Conservation (phyloP, 345 rosid genomes). For the Aurinia saxatilis region DNA sequence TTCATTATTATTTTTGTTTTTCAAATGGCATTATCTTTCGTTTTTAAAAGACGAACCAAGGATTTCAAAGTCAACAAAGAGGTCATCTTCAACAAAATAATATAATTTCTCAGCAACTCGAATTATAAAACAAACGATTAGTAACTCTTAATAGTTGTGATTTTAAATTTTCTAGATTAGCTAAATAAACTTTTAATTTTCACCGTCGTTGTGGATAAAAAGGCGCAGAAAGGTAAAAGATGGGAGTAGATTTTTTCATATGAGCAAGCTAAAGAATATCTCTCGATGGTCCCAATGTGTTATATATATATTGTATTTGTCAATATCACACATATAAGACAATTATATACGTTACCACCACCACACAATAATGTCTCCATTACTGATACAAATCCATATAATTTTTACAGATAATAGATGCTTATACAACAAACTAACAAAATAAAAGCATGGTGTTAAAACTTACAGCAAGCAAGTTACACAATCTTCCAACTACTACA, state of each 20-base stretch:
- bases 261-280: not conserved
- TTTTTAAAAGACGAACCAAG: not conserved
- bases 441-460: not conserved
- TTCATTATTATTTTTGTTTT: not conserved
- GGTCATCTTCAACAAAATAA: not conserved
- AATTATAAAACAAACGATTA: not conserved
- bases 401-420: too few relatives aligned
- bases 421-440: not conserved
- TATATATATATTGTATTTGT: conserved; percentile 10
- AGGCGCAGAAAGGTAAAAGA: not conserved
- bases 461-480: not conserved
- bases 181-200: too few relatives aligned
- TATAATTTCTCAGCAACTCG: not conserved
- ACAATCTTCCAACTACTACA: conserved; percentile 19
- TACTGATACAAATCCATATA: conserved; percentile 9
- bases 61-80: conserved; percentile 2
- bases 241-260: not conserved
- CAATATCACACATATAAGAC: conserved; percentile 20
- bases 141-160: too few relatives aligned
- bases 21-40: not conserved
- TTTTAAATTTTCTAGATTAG: too few relatives aligned
- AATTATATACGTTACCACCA: conserved; percentile 24
- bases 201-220: too few relatives aligned
- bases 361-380: conserved; percentile 25
- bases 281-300: conserved; percentile 9